Evolutionary conservation across 768 basidiomycete genomes (phyloP), one percentile per base, ranked within the genome.

Genomic region (Boletus vinaceobasis): DNA sequence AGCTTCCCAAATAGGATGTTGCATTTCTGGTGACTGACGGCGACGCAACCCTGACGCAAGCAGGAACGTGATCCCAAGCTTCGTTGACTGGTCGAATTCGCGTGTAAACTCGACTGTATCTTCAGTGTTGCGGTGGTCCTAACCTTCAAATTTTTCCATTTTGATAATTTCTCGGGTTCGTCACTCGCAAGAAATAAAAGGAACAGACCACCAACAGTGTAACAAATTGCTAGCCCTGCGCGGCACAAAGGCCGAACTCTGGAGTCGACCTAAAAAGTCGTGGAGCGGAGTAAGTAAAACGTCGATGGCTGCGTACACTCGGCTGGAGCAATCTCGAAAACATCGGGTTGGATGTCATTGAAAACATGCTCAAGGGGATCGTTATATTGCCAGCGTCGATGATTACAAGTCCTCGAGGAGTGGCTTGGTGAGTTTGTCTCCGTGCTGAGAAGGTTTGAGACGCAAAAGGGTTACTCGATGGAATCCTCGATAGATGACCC

Each of bases 211-310:
- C 37, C 7, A 52, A 79, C 78, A 56, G 52, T 69, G 60, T 1
- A 81, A 60, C 53, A 72, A 71, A 10, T 57, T 54, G 1, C 62
- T 59, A 3, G 77, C 77, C 36, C 73, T 69, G 10, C 73, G 69
- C 19, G 68, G 78, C 15, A 81, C 77, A 56, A 76, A 79, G 1
- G 77, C 70, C 0, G 79, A 80, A 23, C 79, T 79, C 44, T 74
- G 67, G 43, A 79, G 72, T 31, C 71, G 70, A 63, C 77, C 78
- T 79, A 45, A 17, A 26, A 23, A 21, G n/a, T 6, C 5, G 4
- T 2, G 19, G 26, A 38, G 31, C 2, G 35, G 26, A n/a, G 21
- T 35, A 10, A 8, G 27, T 15, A 26, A 13, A 35, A 14, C 31
- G 31, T 21, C 42, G 13, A 33, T 3, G 4, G 19, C 10, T 13